Base-by-base conservation (phyloP, 2,329 filamentous ascomycete genomes). In the Sordariomycetes sp. region DNA sequence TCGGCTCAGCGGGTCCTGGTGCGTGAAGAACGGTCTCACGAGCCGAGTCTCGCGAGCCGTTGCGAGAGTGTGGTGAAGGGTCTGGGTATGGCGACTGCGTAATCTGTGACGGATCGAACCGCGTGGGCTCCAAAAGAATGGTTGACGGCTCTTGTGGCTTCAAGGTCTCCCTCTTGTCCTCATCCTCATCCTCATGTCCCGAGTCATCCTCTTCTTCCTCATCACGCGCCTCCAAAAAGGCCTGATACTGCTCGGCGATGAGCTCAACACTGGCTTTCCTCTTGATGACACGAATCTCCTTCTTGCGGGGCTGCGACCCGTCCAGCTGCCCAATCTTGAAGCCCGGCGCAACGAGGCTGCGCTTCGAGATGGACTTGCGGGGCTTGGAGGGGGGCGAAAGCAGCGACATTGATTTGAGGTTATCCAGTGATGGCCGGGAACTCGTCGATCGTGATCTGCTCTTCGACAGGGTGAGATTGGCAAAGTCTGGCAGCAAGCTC, bases 161-260 rank as follows among this genome's bases (percentile, higher is more conserved):
- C 25, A 28, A 28, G 3, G 25, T 16, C 25, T 28, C 25, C 5
- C 14, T n/a, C 5, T 16, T n/a, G 5, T 28, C 25, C 25, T 15
- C 25, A 8, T 28, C 25, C 17, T 28, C 25, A 8, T n/a, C 14
- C 18, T 9, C 18, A 21, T 18, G n/a, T 7, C n/a, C 30, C 16
- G 17, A 18, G 14, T 30, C 32, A 5, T 27, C 23, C 18, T 30
- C 33, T 8, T 35, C 26, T 21, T 30, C 14, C 11, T n/a, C 19
- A 29, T 35, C 33, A 10, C 33, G 16, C 6, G 33, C 29, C 21
- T 61, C 58, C 9, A 68, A 47, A 1, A 69, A 42, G 1, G 60
- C 61, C 20, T 54, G 51, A 44, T 68, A 69, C 28, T 67, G 63
- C 33, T 66, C 62, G 8, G 65, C 64, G 19, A 68, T 61, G 33